These are phyloP conservation scores for Phytophthora fragariaefolia DNA, from an alignment of 352 stramenopile genomes.

Conservation along the genomic window DNA sequence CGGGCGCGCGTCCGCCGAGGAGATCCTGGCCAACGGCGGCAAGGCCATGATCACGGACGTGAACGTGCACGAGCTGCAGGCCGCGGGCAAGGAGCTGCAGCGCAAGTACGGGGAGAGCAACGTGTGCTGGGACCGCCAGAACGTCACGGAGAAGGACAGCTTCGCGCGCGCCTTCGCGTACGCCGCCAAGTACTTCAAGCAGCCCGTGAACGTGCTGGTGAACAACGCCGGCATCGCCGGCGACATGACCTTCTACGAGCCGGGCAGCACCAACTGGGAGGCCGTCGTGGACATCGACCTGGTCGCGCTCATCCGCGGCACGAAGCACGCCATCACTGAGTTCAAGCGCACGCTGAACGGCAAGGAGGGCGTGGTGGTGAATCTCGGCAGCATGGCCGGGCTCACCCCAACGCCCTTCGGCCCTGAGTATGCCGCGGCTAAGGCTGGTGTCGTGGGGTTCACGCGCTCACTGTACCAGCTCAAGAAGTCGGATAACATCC, in stretches of 20 bases:
- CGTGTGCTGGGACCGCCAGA: conserved; percentile 70
- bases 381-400: conserved; percentile 73
- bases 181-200: conserved; percentile 63
- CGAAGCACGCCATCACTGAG: conserved; percentile 63
- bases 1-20: conserved; percentile 66
- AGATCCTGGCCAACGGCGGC: conserved; percentile 55
- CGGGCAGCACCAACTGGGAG: conserved; percentile 55
- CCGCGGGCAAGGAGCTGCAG: conserved; percentile 64
- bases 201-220: conserved; percentile 71
- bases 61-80: conserved; percentile 64
- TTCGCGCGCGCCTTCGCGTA: conserved; percentile 71
- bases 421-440: conserved; percentile 76
- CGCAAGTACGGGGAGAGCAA: conserved; percentile 55
- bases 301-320: conserved; percentile 71
- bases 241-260: conserved; percentile 58
- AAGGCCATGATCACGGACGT: conserved; percentile 84
- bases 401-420: conserved; percentile 58
- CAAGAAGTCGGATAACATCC: conserved; percentile 74
- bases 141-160: conserved; percentile 70
- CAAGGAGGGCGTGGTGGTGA: conserved; percentile 74
- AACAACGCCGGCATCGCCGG: conserved; percentile 85
- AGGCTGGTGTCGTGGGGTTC: conserved; percentile 78
- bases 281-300: conserved; percentile 78
- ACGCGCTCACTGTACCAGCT: conserved; percentile 69
- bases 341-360: conserved; percentile 67